These are phyloP conservation scores for Eucalyptus virginea DNA, from an alignment of 345 rosid genomes.

Conservation along the genomic window DNA sequence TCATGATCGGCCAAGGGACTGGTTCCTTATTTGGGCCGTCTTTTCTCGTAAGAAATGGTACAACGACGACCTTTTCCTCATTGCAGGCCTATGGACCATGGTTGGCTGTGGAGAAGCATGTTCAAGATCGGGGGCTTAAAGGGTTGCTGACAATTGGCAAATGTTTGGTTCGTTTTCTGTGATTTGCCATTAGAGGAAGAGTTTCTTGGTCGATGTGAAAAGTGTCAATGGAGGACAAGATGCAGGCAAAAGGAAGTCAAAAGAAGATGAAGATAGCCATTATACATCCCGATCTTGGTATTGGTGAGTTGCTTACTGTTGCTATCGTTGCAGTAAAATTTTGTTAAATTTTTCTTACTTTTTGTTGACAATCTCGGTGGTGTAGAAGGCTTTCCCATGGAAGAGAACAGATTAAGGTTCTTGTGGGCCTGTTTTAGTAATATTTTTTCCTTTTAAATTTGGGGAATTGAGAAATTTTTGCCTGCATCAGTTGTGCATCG, in stretches of 20 bases:
- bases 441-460: neutral
- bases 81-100: neutral
- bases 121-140: neutral
- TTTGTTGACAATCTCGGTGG: neutral
- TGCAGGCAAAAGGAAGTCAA: constrained; percentile 28
- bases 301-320: constrained; percentile 25
- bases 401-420: neutral
- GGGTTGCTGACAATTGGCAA: neutral
- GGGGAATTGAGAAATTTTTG: neutral
- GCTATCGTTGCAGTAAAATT: neutral
- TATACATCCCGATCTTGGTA: constrained; percentile 86
- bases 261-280: constrained; percentile 57
- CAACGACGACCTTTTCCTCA: neutral
- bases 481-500: neutral
- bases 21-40: neutral
- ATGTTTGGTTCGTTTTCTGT: neutral
- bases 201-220: neutral
- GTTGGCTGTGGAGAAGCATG: neutral
- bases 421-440: neutral
- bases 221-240: neutral
- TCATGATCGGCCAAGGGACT: neutral
- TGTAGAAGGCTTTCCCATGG: neutral
- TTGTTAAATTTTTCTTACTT: neutral
- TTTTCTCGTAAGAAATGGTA: neutral
- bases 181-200: neutral